Evolutionary conservation across 768 basidiomycete genomes (phyloP), one percentile per base, ranked within the genome.

Genomic region (Trametes punicea): DNA sequence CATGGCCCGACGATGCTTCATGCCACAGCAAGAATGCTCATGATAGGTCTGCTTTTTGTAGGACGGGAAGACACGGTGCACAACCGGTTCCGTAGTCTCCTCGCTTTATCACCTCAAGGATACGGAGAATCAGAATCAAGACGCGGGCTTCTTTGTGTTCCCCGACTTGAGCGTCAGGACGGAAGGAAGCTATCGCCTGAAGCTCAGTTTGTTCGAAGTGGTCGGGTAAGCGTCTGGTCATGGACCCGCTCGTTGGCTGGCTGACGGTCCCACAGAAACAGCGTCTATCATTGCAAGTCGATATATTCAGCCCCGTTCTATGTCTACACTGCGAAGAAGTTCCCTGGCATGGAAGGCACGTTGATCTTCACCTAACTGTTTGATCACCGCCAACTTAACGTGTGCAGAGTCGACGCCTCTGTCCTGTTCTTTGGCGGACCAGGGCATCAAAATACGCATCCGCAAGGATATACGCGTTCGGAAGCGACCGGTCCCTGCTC

Each of bases 241-340:
- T 42, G 10, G 40, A 9, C 36, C 11, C 9, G 36, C 44, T 46
- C 39, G 16, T 30, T 18, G 16, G 21, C 31, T 1, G 18, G 45
- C 47, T 57, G 45, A 58, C 36, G 11, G 3, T 47, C 48, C 38
- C 48, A 44, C 69, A 91, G 90, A 13, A 85, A 87, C 64, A 88
- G 87, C 57, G 92, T 96, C 33, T 86, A 85, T 38, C 93, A 94
- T 67, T 95, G 93, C 75, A 91, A 90, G 66, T 88, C 87, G 0
- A 92, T 93, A 55, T 89, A 87, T 71, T 93, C 92, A 0, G 82
- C 85, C 1, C 83, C 90, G 0, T 98, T 98, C 71, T 93, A 94
- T 60, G 95, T 97, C 10, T 97, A 93, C 69, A 93, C 93, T 0
- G 91, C 93, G 15, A 97, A 97, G 79, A 93, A 94, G 72, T 97